Base-by-base conservation (phyloP, 176 grass and related monocot genomes). In the Bolboschoenus planiculmis region DNA sequence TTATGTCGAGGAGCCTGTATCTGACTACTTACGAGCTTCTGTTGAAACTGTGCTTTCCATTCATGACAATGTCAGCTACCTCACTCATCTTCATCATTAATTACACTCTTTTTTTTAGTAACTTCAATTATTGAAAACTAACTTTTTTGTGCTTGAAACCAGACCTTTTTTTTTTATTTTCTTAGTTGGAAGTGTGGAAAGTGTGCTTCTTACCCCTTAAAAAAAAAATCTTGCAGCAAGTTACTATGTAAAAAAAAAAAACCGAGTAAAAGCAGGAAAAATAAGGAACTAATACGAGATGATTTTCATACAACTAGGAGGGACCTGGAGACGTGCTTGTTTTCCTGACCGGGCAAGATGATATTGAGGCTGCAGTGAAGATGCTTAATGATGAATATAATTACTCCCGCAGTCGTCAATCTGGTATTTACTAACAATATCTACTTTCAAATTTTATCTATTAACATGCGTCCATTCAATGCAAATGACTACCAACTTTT, bases 311-410 rank as follows among this genome's bases (percentile, higher is more conserved):
- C 34, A 90, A 23, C 67, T 84, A 98, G 95, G 95, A 98, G 56
- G 77, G 88, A 86, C 64, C 95, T 65, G 95, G 95, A 18, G 95
- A 98, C 81, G 89, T 98, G 75, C 88, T 98, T 72, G 95, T 97
- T 20, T 98, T 98, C 82, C 88, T 94, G 83, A 98, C 95, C 35
- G 95, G 95, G 40, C 92, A 93, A 87, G 95, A 93, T 91, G 95
- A 98, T 71, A 94, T 98, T 85, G 90, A 98, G 56, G 82, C 92
- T 81, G 87, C 92, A 64, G 60, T 90, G 63, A 94, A 91, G 78
- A 85, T 94, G 86, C 81, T 98, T 80, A 90, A 77, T 72, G 95
- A 93, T 68, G 88, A 90, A 87, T 85, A 80, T 85, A 90, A 91
- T 20, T 84, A 85, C 15, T 85, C 73, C 54, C 81, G 84, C 63